phyloP scores from a whole-genome alignment of 1,139 yeast genomes.

The Tardiomyces digboiensis region DNA sequence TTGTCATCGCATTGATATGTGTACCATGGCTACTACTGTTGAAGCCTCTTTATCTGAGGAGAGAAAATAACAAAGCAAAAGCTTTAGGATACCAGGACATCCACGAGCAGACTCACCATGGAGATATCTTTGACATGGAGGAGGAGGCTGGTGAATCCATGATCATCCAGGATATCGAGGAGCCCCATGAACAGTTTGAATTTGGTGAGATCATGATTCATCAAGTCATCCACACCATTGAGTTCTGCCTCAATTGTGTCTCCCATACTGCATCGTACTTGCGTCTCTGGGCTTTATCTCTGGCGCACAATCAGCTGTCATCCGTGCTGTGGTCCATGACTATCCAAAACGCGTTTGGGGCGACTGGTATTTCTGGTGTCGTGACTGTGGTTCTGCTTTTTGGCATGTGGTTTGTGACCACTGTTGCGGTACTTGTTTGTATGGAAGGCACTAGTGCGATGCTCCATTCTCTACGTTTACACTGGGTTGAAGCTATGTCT shows the following conservation, averaged over 20 bases:
- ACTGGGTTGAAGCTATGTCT: constrained; percentile 99
- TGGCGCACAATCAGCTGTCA: constrained; percentile 95
- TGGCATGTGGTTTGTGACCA: constrained; percentile 90
- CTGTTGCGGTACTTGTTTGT: constrained; percentile 82
- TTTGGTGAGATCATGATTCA: constrained; percentile 95
- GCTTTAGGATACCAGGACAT: constrained; percentile 12
- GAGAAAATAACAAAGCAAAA: constrained; percentile 21
- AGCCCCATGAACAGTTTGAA: constrained; percentile 43
- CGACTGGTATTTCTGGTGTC: constrained; percentile 62
- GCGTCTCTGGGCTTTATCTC: constrained; percentile 93
- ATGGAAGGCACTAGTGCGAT: constrained; percentile 99
- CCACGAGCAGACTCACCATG: constrained; percentile 12
- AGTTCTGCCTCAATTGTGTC: constrained; percentile 94
- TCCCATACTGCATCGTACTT: constrained; percentile 97
- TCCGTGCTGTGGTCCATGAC: constrained; percentile 97
- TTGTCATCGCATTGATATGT: constrained; percentile 73
- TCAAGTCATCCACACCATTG: constrained; percentile 97
- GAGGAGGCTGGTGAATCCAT: constrained; percentile 22
- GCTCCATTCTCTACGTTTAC: constrained; percentile 93
- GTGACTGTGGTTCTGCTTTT: constrained; percentile 67
- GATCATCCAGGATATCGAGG: constrained; percentile 15
- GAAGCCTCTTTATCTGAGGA: constrained; percentile 72
- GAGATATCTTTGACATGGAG: constrained; percentile 21
- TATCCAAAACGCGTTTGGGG: constrained; percentile 69
- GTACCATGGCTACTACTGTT: constrained; percentile 89